phyloP scores from a whole-genome alignment of 768 basidiomycete genomes.

The Pleurotus tuber-regium region DNA sequence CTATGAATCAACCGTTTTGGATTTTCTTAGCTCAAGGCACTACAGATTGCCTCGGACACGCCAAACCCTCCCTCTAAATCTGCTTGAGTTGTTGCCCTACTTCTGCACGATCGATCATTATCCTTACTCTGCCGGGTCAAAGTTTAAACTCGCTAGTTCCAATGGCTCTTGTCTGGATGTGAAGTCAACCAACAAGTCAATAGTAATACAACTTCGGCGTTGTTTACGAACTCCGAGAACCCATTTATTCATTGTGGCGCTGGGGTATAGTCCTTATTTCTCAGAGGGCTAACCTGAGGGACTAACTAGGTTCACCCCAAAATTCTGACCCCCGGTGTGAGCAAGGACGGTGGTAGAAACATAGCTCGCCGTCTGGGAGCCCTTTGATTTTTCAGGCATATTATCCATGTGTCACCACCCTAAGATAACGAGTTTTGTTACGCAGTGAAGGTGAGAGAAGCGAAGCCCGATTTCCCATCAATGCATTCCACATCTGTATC shows the following conservation, averaged over 20 bases:
- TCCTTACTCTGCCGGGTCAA: neutral
- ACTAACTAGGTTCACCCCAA: constrained; percentile 3
- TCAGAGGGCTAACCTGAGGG: neutral
- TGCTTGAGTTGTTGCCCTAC: too few species aligned
- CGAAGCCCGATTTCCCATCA: neutral
- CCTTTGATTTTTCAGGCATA: constrained; percentile 1
- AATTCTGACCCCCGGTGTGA: neutral
- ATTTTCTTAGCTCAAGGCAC: too few species aligned
- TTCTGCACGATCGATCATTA: constrained; percentile 3
- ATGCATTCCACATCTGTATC: neutral
- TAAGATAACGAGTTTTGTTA: neutral
- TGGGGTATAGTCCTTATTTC: neutral
- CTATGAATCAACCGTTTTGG: too few species aligned
- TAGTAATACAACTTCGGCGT: too few species aligned
- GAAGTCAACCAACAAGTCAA: too few species aligned
- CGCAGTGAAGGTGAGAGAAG: neutral
- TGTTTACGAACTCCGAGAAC: too few species aligned
- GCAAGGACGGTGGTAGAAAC: neutral
- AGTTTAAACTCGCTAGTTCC: neutral
- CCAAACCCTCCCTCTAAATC: too few species aligned
- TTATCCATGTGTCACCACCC: constrained; percentile 3
- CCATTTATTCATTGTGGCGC: too few species aligned
- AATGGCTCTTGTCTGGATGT: neutral
- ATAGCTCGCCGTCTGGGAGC: neutral
- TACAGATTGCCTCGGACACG: neutral